Conservation (phyloP, 208 protist genomes). For the Vickermania ingenoplastis region DNA sequence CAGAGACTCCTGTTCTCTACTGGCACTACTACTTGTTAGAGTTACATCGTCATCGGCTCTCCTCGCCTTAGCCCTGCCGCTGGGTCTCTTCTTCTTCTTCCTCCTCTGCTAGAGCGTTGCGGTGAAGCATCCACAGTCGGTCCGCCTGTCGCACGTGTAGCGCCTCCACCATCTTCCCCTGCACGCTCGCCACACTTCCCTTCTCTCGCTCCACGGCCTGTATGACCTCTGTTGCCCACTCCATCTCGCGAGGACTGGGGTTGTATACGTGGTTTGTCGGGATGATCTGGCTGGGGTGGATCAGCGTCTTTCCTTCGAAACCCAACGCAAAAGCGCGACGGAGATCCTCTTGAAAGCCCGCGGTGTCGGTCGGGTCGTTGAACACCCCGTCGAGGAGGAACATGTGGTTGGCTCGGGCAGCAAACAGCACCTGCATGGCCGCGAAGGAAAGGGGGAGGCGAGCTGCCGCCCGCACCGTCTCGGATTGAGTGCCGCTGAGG, state of each 20-base stretch:
- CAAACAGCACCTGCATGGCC: constrained; percentile 46
- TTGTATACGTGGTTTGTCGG: constrained; percentile 54
- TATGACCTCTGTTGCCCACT: constrained; percentile 45
- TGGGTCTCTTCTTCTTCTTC: not conserved
- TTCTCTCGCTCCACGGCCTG: constrained; percentile 17
- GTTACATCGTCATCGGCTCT: no score
- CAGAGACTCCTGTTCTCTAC: no score
- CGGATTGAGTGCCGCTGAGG: not conserved
- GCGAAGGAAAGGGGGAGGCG: constrained; percentile 41
- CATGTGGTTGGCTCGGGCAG: constrained; percentile 56
- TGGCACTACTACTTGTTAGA: no score
- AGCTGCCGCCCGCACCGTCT: constrained; percentile 9
- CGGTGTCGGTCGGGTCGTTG: constrained; percentile 56
- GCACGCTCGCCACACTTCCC: constrained; percentile 28
- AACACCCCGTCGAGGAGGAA: constrained; percentile 64
- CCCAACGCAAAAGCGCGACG: constrained; percentile 47
- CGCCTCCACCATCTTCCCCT: constrained; percentile 58
- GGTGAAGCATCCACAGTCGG: constrained; percentile 24
- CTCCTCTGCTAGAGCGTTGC: constrained; percentile 16
- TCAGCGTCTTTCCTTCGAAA: constrained; percentile 71
- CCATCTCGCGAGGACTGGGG: constrained; percentile 42
- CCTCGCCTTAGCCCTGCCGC: no score
- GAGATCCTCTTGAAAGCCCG: constrained; percentile 49
- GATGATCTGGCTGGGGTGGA: constrained; percentile 56
- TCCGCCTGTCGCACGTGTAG: constrained; percentile 50